Evolutionary conservation across 179 eudicot species (phyloP).

Genomic region (Silene coronaria): DNA sequence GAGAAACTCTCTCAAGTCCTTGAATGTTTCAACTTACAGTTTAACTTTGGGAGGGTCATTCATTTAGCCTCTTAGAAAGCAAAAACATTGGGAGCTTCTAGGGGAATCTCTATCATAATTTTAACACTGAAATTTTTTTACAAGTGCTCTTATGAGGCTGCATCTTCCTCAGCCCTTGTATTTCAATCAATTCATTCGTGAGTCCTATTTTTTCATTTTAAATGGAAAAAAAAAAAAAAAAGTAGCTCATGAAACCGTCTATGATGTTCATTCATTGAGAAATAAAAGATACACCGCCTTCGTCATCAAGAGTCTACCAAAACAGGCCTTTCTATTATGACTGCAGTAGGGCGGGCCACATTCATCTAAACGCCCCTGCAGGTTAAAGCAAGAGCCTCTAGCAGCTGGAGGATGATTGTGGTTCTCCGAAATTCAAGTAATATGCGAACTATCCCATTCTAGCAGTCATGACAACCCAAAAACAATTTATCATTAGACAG

Average conservation of each 20-base stretch:
- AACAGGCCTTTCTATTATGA: background rate
- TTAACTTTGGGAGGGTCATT: background rate
- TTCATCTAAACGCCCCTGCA: background rate
- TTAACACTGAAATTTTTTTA: too few relatives aligned
- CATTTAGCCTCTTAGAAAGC: background rate
- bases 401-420: background rate
- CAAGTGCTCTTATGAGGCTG: background rate
- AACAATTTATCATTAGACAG: background rate
- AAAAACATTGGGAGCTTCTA: background rate
- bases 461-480: background rate
- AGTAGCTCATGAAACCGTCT: background rate
- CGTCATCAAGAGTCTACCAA: background rate
- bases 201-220: too few relatives aligned
- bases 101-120: background rate
- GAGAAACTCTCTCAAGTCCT: background rate
- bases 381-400: background rate
- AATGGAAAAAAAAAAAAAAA: background rate
- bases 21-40: background rate
- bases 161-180: background rate
- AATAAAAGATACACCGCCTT: too few relatives aligned
- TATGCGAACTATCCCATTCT: background rate
- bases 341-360: constrained; percentile 5
- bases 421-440: background rate
- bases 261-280: background rate
- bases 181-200: background rate